phyloP scores from a whole-genome alignment of 306 rosid genomes.

The Vigna angularis region DNA sequence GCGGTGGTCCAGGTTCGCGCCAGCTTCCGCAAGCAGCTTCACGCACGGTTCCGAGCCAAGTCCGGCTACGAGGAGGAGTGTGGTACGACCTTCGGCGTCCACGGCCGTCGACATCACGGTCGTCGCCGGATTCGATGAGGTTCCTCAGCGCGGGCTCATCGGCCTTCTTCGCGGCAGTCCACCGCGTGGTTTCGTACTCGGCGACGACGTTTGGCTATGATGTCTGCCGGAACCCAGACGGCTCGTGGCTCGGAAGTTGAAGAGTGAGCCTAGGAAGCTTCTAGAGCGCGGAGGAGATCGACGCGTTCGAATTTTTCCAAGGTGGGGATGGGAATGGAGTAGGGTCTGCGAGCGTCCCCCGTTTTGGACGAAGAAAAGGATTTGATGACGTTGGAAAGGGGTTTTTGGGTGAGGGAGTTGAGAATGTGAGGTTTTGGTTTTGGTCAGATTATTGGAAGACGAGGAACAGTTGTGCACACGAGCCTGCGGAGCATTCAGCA shows the following conservation, averaged over 20 bases:
- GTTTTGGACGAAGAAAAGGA: slow-evolving; percentile 40
- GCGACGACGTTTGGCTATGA: slow-evolving; percentile 75
- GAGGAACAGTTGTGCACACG: not conserved
- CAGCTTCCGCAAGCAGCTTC: slow-evolving; percentile 60
- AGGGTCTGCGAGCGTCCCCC: slow-evolving; percentile 55
- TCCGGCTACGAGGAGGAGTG: slow-evolving; percentile 71
- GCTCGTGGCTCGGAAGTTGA: slow-evolving; percentile 72
- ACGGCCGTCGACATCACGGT: slow-evolving; percentile 74
- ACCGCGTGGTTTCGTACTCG: slow-evolving; percentile 87
- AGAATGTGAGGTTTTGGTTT: not conserved
- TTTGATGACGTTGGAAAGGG: not conserved
- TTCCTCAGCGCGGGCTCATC: slow-evolving; percentile 53
- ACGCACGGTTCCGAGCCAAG: slow-evolving; percentile 82
- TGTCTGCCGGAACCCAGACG: slow-evolving; percentile 78
- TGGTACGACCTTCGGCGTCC: slow-evolving; percentile 74
- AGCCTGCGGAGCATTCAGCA: slow-evolving; percentile 43
- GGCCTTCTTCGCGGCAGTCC: slow-evolving; percentile 88
- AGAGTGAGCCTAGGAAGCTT: slow-evolving; percentile 67
- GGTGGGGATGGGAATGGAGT: slow-evolving; percentile 51
- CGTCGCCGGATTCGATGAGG: slow-evolving; percentile 56
- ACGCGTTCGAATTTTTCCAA: slow-evolving; percentile 59
- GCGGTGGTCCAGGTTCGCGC: slow-evolving; percentile 62
- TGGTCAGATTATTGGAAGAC: not conserved
- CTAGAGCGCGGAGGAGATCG: slow-evolving; percentile 80
- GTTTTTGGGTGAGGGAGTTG: not conserved